phyloP scores from a whole-genome alignment of 2,329 filamentous ascomycete species.

The Fusarium lateritium region DNA sequence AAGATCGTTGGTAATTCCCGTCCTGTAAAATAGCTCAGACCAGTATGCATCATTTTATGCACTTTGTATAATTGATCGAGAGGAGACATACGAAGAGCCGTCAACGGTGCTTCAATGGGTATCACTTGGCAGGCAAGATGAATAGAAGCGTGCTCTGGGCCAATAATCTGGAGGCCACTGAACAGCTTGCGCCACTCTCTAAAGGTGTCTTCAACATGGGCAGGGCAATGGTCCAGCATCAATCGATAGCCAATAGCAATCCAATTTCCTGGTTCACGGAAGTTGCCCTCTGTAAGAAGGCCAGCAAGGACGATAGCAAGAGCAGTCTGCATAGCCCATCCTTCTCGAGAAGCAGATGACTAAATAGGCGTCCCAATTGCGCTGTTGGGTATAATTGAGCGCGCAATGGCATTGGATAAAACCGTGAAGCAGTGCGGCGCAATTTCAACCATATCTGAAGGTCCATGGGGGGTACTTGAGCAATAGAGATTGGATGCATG shows the following conservation, averaged over 20 bases:
- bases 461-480: slow-evolving; percentile 5
- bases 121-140: no score
- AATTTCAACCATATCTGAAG: slow-evolving; percentile 7
- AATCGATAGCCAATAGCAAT: slow-evolving; percentile 20
- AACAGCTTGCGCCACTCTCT: no score
- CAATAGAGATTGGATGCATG: slow-evolving; percentile 18
- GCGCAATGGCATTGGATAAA: slow-evolving; percentile 18
- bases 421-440: slow-evolving; percentile 12
- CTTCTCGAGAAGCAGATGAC: slow-evolving; percentile 5
- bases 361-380: slow-evolving; percentile 6
- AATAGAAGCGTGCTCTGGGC: no score
- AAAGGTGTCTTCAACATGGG: slow-evolving; percentile 6
- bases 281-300: slow-evolving; percentile 6
- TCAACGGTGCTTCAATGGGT: no score
- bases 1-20: slow-evolving; percentile 8
- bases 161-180: no score
- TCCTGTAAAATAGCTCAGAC: slow-evolving; percentile 13
- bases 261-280: slow-evolving; percentile 23
- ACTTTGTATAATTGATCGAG: no score
- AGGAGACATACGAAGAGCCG: no score
- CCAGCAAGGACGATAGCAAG: slow-evolving; percentile 16
- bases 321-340: slow-evolving; percentile 26
- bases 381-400: slow-evolving; percentile 17
- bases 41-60: slow-evolving; percentile 17
- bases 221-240: slow-evolving; percentile 23